These are phyloP conservation scores for Cenchrus americanus DNA, from an alignment of 176 grass and related monocot species.

Conservation along the genomic window DNA sequence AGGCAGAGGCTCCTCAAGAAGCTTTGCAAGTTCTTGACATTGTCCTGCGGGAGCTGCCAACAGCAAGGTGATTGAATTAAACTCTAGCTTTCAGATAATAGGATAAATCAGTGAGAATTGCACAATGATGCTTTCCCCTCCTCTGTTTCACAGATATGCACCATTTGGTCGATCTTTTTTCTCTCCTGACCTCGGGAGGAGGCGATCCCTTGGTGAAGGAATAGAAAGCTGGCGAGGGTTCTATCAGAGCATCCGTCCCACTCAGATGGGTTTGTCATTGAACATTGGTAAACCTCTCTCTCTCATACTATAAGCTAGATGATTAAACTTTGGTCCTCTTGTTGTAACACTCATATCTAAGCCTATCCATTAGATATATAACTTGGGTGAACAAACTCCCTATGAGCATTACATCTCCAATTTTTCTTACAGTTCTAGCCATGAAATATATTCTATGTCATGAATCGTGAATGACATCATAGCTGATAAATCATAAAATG, in stretches of 20 bases:
- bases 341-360: not conserved
- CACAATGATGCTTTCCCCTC: slow-evolving; percentile 19
- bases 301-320: not conserved
- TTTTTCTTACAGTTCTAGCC: not conserved
- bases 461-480: not conserved
- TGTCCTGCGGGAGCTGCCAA: slow-evolving; percentile 82
- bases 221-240: slow-evolving; percentile 95
- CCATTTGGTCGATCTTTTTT: slow-evolving; percentile 82
- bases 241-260: slow-evolving; percentile 96
- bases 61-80: slow-evolving; percentile 60
- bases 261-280: slow-evolving; percentile 93
- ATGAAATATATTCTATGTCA: not conserved
- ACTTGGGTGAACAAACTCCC: not conserved
- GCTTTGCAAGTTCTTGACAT: slow-evolving; percentile 93
- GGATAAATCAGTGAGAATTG: not conserved
- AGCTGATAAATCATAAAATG: not conserved
- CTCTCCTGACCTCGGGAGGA: slow-evolving; percentile 72
- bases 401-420: not conserved
- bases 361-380: not conserved
- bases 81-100: slow-evolving; percentile 28
- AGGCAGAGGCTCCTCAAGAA: slow-evolving; percentile 83
- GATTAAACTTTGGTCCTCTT: not conserved
- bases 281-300: slow-evolving; percentile 67
- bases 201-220: slow-evolving; percentile 79
- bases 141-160: slow-evolving; percentile 55